Evolutionary conservation across 331 rosid species (phyloP), one percentile per base, ranked within the genome.

Genomic region (Telfairia occidentalis): DNA sequence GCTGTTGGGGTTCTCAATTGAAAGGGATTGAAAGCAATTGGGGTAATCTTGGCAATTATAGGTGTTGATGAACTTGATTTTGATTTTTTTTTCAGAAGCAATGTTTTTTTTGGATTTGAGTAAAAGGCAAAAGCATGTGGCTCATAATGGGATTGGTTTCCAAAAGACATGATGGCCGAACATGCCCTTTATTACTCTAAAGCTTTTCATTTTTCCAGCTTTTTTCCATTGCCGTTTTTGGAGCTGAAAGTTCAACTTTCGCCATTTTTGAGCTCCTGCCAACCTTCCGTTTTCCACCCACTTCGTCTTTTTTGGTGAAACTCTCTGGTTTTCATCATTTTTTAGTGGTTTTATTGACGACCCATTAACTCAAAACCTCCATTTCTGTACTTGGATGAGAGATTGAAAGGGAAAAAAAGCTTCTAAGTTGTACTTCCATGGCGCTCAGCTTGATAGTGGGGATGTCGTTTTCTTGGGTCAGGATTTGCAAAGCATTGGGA

Each of bases 51-150:
- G 16, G 50, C n/a, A 65, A 21, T 65, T 38, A 65, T 65, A 32
- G 13, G 5, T 12, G 30, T 66, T 40, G 34, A 66, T 38, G 32
- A 65, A 4, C 9, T 35, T 37, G 32, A 65, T 37, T 30, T 60
- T 60, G 21, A 16, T 6, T 35, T 5, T 50, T n/a, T 19, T 59
- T 59, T 15, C 13, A 26, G 28, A 11, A 30, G 21, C 4, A 13
- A 59, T 59, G 23, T 29, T 59, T 32, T 61, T 11, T 40, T 21
- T n/a, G 30, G 73, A 38, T 34, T 34, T 34, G 48, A 13, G 34
- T 66, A 21, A 66, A 66, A 66, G 6, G 73, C 73, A 66, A 66
- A 66, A 30, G 19, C 73, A 66, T 66, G 73, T 66, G 73, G 21
- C 18, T 21, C 52, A 66, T 66, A 38, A 66, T 66, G 73, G 32